Evolutionary conservation across 1,284 basidiomycete species (phyloP).

Genomic region (Ceratobasidium sp.): DNA sequence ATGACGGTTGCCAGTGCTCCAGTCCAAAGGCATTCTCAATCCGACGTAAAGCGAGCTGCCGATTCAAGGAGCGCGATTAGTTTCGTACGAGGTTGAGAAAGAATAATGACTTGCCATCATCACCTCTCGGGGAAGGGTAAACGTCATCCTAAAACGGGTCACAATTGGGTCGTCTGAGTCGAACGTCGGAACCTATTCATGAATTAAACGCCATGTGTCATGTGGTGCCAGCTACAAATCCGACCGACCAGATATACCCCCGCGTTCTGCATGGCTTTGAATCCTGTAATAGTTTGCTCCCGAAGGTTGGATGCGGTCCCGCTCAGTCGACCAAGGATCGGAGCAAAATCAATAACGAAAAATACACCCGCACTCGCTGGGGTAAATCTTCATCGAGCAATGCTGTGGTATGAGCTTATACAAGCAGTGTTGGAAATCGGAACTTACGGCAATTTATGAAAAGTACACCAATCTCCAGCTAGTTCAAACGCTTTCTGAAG

Average conservation of each 20-base stretch:
- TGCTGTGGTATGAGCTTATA: too few species aligned
- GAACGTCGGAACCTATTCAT: conserved; percentile 17
- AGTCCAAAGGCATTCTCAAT: conserved; percentile 9
- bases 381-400: conserved; percentile 26
- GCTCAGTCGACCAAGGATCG: neutral
- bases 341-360: conserved; percentile 22
- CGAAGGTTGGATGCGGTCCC: neutral
- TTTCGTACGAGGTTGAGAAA: neutral
- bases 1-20: conserved; percentile 1
- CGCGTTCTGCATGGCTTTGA: conserved; percentile 13
- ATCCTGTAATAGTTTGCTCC: conserved; percentile 1
- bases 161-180: neutral
- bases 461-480: conserved; percentile 29
- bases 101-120: conserved; percentile 7
- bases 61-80: too few species aligned
- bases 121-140: conserved; percentile 21
- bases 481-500: conserved; percentile 22
- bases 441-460: conserved; percentile 27
- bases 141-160: conserved; percentile 18
- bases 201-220: too few species aligned
- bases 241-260: conserved; percentile 33
- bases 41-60: conserved; percentile 4
- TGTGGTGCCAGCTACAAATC: too few species aligned
- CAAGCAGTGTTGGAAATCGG: too few species aligned
- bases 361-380: conserved; percentile 32